A percentile compares a stretch with the other conserved stretches of the same genome.
These are phyloP conservation scores for Centrapalus pauciflorus DNA, from an alignment of 129 eudicot species.

Conservation along the genomic window DNA sequence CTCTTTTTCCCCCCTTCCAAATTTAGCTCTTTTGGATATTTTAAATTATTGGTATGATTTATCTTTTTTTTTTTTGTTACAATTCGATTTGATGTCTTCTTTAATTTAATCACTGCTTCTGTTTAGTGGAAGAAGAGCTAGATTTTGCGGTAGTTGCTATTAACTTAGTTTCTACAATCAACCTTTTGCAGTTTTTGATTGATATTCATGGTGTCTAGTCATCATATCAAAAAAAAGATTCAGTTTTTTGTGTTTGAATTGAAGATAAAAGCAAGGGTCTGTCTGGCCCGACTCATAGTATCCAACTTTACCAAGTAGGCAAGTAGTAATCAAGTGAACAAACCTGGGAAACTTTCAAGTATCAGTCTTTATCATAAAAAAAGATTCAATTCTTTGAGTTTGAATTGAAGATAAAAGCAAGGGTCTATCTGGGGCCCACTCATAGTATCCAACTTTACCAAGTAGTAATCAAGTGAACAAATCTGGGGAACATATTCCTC, in stretches of 20 bases:
- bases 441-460: not conserved
- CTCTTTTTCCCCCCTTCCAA: not conserved
- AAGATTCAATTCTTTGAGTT: slow-evolving; percentile 4
- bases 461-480: not conserved
- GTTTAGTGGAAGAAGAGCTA: slow-evolving; percentile 15
- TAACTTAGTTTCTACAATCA: not conserved
- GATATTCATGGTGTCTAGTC: not conserved
- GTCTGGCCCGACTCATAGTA: not conserved
- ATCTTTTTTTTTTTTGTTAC: slow-evolving; percentile 20
- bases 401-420: slow-evolving; percentile 4
- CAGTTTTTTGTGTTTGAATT: slow-evolving; percentile 10
- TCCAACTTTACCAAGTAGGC: not conserved
- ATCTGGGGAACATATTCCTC: not conserved
- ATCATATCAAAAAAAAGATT: slow-evolving; percentile 1
- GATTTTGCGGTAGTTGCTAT: slow-evolving; percentile 12
- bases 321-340: not conserved
- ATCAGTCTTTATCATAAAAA: too few species aligned
- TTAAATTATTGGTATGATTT: slow-evolving; percentile 22
- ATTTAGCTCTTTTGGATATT: not conserved
- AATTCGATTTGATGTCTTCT: slow-evolving; percentile 10
- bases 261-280: not conserved
- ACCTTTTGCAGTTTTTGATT: not conserved
- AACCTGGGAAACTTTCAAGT: not conserved
- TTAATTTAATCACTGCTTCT: slow-evolving; percentile 15
- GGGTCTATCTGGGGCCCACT: not conserved